phyloP scores from a whole-genome alignment of 495 filamentous ascomycete species.

The Parathielavia appendiculata region DNA sequence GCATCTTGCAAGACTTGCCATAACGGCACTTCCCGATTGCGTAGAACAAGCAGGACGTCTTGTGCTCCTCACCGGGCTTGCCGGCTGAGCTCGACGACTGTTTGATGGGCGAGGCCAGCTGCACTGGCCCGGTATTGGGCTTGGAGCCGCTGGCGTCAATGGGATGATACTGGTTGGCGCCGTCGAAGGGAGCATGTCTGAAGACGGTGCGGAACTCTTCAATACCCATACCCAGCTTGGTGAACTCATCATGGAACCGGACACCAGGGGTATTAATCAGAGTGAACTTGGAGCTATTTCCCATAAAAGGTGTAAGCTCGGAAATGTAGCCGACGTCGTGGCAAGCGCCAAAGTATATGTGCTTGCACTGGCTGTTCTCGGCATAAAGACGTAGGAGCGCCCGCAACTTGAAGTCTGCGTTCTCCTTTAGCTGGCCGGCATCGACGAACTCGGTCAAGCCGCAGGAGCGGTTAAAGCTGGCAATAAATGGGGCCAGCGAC shows the following conservation, averaged over 20 bases:
- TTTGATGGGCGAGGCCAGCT: neutral
- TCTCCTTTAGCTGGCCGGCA: conserved; percentile 56
- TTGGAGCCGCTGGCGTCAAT: neutral
- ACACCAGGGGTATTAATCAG: conserved; percentile 42
- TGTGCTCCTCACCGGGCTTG: neutral
- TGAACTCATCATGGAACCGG: conserved; percentile 30
- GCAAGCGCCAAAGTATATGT: conserved; percentile 61
- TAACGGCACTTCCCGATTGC: conserved; percentile 10
- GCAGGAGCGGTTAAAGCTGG: conserved; percentile 55
- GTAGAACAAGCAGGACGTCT: neutral
- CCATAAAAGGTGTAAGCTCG: conserved; percentile 47
- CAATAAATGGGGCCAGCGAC: conserved; percentile 50
- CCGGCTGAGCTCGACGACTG: neutral
- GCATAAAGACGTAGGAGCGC: conserved; percentile 50
- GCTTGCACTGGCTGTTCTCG: conserved; percentile 58
- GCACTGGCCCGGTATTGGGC: neutral
- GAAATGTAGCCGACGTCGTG: conserved; percentile 58
- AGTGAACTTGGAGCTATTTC: conserved; percentile 43
- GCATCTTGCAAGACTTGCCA: conserved; percentile 13
- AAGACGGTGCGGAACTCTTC: conserved; percentile 45
- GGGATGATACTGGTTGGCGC: neutral
- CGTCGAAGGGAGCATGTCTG: conserved; percentile 32
- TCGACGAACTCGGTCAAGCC: conserved; percentile 59
- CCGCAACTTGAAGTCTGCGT: conserved; percentile 53
- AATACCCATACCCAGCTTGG: conserved; percentile 34